A percentile compares a stretch with the other conserved stretches of the same genome.
Conservation (phyloP, 768 basidiomycete species). For the Rickenella mellea region DNA sequence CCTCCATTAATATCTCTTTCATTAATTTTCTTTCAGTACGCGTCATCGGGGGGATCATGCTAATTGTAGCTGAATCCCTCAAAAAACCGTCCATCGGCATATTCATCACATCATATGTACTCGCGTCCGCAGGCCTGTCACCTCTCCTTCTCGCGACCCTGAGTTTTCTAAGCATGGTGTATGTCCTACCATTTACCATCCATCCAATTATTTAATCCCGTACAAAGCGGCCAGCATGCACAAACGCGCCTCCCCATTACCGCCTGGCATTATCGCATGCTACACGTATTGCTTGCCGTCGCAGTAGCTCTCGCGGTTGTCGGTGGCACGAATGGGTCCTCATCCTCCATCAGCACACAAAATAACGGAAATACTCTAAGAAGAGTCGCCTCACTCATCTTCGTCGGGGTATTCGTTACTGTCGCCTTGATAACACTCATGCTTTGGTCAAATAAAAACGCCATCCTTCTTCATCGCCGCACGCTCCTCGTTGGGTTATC, state of each 20-base stretch:
- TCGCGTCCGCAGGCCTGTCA: slow-evolving; percentile 28
- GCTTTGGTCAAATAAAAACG: slow-evolving; percentile 2
- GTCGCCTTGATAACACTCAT: slow-evolving; percentile 5
- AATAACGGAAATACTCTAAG: slow-evolving; percentile 18
- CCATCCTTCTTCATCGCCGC: slow-evolving; percentile 1
- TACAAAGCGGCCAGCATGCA: not conserved
- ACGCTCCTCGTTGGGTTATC: slow-evolving; percentile 47
- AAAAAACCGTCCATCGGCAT: slow-evolving; percentile 30
- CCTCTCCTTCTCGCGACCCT: slow-evolving; percentile 28
- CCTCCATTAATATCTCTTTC: slow-evolving; percentile 3
- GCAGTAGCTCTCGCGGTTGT: slow-evolving; percentile 24
- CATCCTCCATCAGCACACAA: slow-evolving; percentile 8
- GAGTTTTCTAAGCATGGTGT: slow-evolving; percentile 26
- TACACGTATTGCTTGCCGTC: slow-evolving; percentile 17
- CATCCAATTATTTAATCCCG: not conserved
- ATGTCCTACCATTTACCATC: slow-evolving; percentile 8
- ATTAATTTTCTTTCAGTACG: slow-evolving; percentile 31
- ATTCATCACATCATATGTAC: slow-evolving; percentile 41
- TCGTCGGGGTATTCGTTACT: slow-evolving; percentile 29
- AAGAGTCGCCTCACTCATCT: slow-evolving; percentile 25
- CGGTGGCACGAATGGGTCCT: slow-evolving; percentile 17
- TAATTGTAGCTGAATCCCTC: slow-evolving; percentile 43
- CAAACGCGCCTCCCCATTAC: not conserved
- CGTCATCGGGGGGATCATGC: slow-evolving; percentile 44
- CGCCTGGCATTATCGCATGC: slow-evolving; percentile 11